Conservation (phyloP, 371 early-diverging fungal genomes). For the Apophysomyces sp. region DNA sequence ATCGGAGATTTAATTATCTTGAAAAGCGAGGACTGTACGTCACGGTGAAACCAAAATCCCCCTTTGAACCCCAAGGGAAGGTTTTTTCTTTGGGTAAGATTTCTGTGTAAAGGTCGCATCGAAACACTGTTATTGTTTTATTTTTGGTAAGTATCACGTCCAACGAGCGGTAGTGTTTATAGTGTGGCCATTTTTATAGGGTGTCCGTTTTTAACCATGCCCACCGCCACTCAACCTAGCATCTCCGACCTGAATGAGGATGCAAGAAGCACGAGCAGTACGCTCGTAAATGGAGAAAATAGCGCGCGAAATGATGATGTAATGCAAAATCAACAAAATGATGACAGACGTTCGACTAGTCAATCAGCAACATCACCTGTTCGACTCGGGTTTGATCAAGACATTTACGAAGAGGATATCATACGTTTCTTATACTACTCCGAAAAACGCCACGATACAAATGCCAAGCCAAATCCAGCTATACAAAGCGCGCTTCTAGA, state of each 20-base stretch:
- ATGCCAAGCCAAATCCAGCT: constrained; percentile 26
- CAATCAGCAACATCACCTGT: constrained; percentile 10
- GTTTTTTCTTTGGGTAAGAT: neutral
- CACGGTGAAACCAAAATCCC: no score
- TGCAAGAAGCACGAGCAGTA: constrained; percentile 60
- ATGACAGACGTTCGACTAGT: neutral
- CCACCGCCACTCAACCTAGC: constrained; percentile 21
- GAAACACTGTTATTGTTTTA: neutral
- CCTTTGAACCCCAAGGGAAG: neutral
- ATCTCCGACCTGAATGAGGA: constrained; percentile 42
- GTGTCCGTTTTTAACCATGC: constrained; percentile 16
- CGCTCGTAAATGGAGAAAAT: constrained; percentile 57
- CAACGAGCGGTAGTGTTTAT: neutral
- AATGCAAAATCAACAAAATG: constrained; percentile 6
- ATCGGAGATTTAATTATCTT: no score
- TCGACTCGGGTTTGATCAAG: constrained; percentile 61
- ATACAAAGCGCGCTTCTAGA: constrained; percentile 30
- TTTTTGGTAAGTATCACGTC: neutral
- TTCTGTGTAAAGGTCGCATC: neutral
- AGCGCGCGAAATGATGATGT: constrained; percentile 31
- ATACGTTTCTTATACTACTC: constrained; percentile 59
- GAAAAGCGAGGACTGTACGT: no score
- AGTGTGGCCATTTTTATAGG: neutral
- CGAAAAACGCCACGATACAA: constrained; percentile 59
- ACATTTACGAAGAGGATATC: constrained; percentile 55